A percentile compares a stretch with the other conserved stretches of the same genome.
These are phyloP conservation scores for Vigna unguiculata DNA, from an alignment of 306 rosid species.

Conservation along the genomic window DNA sequence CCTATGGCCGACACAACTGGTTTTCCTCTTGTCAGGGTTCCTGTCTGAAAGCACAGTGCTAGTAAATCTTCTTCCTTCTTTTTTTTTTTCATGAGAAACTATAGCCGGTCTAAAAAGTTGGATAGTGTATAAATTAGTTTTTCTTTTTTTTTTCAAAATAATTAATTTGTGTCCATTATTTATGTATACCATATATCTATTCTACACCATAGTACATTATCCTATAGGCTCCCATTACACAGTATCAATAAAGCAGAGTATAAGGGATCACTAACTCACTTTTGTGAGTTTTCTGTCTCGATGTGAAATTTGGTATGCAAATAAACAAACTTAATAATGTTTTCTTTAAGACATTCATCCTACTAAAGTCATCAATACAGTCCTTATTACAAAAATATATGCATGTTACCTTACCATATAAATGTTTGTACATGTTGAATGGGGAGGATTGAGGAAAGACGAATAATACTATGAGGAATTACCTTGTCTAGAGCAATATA, in stretches of 20 bases:
- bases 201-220: neutral
- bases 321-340: constrained; percentile 3
- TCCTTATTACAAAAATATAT: constrained; percentile 5
- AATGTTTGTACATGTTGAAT: neutral
- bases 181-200: neutral
- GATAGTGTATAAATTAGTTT: neutral
- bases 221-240: neutral
- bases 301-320: constrained; percentile 21
- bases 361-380: constrained; percentile 31
- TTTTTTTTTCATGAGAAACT: constrained; percentile 8
- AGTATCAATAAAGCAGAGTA: constrained; percentile 22
- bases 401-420: constrained; percentile 14
- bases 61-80: constrained; percentile 31
- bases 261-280: neutral
- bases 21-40: constrained; percentile 96
- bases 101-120: constrained; percentile 12
- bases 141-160: constrained; percentile 4
- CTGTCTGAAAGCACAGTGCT: constrained; percentile 74
- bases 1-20: constrained; percentile 78
- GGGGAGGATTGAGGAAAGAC: neutral
- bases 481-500: constrained; percentile 94
- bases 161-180: constrained; percentile 1
- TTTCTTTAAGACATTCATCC: constrained; percentile 27
- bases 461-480: constrained; percentile 14
- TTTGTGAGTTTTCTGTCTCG: neutral